Percentiles rank a stretch among this genome's conserved stretches.
phyloP scores from a whole-genome alignment of 768 basidiomycete species.

The Lactarius sanguifluus region DNA sequence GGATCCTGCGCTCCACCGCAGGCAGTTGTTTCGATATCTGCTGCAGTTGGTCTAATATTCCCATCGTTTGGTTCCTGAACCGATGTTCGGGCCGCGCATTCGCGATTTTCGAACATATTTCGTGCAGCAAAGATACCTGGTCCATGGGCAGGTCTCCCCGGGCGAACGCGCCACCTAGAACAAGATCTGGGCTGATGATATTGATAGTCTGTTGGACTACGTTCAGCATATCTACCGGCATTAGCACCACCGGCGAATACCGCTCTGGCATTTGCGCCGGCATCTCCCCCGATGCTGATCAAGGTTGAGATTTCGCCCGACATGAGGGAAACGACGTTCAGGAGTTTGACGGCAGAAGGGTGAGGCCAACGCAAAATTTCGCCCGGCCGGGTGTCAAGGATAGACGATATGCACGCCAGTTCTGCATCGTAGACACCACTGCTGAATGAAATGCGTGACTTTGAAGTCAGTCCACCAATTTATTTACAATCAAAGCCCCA shows the following conservation, averaged over 20 bases:
- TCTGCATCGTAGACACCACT: background rate
- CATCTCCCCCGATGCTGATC: background rate
- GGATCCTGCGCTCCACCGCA: background rate
- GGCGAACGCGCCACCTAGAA: background rate
- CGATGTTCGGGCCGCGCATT: background rate
- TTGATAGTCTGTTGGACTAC: background rate
- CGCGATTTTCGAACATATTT: background rate
- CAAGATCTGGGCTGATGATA: background rate
- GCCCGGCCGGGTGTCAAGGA: background rate
- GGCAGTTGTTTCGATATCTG: background rate
- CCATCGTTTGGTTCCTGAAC: background rate
- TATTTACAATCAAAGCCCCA: background rate
- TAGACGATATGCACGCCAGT: background rate
- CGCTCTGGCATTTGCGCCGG: no score
- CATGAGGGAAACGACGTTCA: background rate
- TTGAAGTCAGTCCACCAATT: background rate
- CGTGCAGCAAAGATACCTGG: background rate
- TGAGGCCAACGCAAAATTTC: background rate
- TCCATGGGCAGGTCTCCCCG: background rate
- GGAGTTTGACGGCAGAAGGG: background rate
- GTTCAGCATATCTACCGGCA: background rate
- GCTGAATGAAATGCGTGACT: background rate
- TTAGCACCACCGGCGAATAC: no score
- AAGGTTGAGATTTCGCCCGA: background rate
- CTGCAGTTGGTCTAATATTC: background rate